These are phyloP conservation scores for Metschnikowia chrysomelidarum DNA, from an alignment of 805 yeast genomes.

Conservation along the genomic window DNA sequence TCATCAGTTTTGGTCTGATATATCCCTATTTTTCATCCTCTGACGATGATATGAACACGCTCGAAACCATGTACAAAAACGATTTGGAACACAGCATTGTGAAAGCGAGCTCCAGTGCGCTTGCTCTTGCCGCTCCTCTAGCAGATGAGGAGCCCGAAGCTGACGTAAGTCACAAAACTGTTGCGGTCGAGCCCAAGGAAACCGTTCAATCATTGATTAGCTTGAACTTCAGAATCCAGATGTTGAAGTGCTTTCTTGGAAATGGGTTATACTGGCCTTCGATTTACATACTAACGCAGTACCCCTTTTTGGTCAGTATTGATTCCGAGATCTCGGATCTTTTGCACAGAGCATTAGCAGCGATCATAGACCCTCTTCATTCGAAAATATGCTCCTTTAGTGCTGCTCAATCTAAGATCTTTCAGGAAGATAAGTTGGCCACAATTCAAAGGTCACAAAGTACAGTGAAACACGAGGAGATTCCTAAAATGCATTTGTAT, in stretches of 20 bases:
- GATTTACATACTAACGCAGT: slow-evolving; percentile 52
- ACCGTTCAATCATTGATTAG: slow-evolving; percentile 20
- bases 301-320: slow-evolving; percentile 58
- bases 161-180: background rate
- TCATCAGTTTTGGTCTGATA: slow-evolving; percentile 61
- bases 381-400: slow-evolving; percentile 21
- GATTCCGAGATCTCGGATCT: slow-evolving; percentile 48
- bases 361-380: slow-evolving; percentile 50
- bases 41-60: slow-evolving; percentile 42
- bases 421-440: slow-evolving; percentile 24
- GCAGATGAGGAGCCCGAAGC: slow-evolving; percentile 59
- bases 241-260: slow-evolving; percentile 52
- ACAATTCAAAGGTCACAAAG: slow-evolving; percentile 28
- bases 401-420: slow-evolving; percentile 17
- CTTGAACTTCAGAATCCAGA: slow-evolving; percentile 28
- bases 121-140: slow-evolving; percentile 86
- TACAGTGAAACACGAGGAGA: slow-evolving; percentile 27
- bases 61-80: slow-evolving; percentile 45
- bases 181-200: slow-evolving; percentile 20
- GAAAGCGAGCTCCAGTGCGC: slow-evolving; percentile 68
- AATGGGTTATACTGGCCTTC: slow-evolving; percentile 66
- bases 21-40: slow-evolving; percentile 56
- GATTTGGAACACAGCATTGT: slow-evolving; percentile 54
- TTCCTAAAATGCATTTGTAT: slow-evolving; percentile 18
- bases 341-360: slow-evolving; percentile 49